Evolutionary conservation across 2,329 filamentous ascomycete genomes (phyloP).

Genomic region (Paecilomyces formosus): DNA sequence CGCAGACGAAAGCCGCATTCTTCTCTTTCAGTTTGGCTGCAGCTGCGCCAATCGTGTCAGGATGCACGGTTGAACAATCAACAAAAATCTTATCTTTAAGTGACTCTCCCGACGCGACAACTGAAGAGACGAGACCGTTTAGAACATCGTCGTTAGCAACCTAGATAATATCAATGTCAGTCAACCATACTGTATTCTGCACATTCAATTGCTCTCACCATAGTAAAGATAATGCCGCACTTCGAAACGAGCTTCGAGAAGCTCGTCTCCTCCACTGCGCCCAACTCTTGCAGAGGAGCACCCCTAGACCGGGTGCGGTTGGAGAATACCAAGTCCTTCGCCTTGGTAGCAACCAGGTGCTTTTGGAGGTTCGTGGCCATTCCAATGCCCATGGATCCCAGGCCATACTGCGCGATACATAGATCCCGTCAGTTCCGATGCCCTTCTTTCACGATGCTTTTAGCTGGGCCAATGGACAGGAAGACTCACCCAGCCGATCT

Average conservation of each 20-base stretch:
- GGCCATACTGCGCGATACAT: constrained; percentile 24
- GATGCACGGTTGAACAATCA: constrained; percentile 81
- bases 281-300: constrained; percentile 26
- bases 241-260: constrained; percentile 27
- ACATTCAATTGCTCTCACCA: constrained; percentile 15
- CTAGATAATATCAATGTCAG: constrained; percentile 10
- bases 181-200: constrained; percentile 2
- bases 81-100: constrained; percentile 70
- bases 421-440: neutral
- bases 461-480: neutral
- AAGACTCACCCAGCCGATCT: constrained; percentile 28
- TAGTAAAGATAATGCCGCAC: constrained; percentile 34
- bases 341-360: constrained; percentile 26
- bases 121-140: constrained; percentile 19
- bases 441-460: neutral
- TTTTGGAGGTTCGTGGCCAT: constrained; percentile 39
- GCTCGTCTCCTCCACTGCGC: constrained; percentile 23
- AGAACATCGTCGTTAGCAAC: constrained; percentile 37
- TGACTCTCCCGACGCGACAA: constrained; percentile 16
- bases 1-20: constrained; percentile 30
- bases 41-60: constrained; percentile 50
- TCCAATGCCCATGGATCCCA: constrained; percentile 39
- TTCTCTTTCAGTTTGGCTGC: constrained; percentile 24
- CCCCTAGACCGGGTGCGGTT: constrained; percentile 37
- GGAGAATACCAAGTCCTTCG: constrained; percentile 27